Evolutionary conservation across 306 rosid genomes (phyloP), one percentile per base, ranked within the genome.

Genomic region (Corylus americana): DNA sequence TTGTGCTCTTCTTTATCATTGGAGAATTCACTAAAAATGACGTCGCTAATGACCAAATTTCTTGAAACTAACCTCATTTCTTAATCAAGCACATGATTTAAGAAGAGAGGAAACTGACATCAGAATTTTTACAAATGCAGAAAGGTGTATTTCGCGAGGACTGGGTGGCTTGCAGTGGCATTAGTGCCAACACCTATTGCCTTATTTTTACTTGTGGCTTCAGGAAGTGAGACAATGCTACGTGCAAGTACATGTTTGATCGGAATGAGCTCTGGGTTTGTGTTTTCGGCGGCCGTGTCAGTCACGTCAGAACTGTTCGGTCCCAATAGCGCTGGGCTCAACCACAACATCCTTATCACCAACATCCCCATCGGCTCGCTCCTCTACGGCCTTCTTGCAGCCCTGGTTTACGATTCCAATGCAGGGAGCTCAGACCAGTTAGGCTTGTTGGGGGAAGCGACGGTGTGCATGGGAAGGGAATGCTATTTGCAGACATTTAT

Each of bases 401-500:
- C 94, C 8, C 58, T 83, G 72, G 71, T 91, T 75, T 91, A 92
- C 74, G 97, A 92, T 75, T 77, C 90, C 75, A 79, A 86, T 8
- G 88, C 86, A 17, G 83, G 73, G 58, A 73, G 78, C 71, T 37
- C 83, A 44, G 13, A 3, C 1, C 39, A 11, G 1, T 29, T 29
- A 49, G 70, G n/a, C 74, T 16, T 80, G 79, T 61, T 90, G 71
- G 82, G 35, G 17, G 88, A 86, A 22, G 84, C 91, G 49, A 77
- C 84, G 12, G 25, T 90, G 84, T 91, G 98, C 81, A 82, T 89
- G 81, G 98, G 97, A 25, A 88, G 86, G 27, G 76, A 88, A 62
- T 93, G 98, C 83, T 93, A 89, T 58, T 16, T 82, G 39, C 87
- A 86, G 74, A 93, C 98, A 9, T 93, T 91, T 75, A 49, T 93